Percentiles rank a stretch among this genome's conserved stretches.
These are phyloP conservation scores for Penstemon barbatus DNA, from an alignment of 257 asterid species.

Conservation along the genomic window DNA sequence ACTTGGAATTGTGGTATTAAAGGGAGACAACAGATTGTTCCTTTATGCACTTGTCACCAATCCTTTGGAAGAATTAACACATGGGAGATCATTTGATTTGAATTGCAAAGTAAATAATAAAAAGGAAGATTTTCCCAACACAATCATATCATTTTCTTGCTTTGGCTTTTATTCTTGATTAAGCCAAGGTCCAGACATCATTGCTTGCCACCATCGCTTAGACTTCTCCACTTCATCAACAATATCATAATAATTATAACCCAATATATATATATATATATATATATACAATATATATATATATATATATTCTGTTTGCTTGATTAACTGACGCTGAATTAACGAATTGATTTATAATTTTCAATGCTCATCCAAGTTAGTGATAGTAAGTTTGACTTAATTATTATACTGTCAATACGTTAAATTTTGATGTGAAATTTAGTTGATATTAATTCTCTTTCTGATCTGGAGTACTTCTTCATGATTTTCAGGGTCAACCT, in stretches of 20 bases:
- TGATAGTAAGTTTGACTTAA: too few species aligned
- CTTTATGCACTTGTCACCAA: slow-evolving; percentile 44
- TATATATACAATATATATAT: too few species aligned
- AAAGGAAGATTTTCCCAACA: slow-evolving; percentile 21
- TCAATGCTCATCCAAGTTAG: too few species aligned
- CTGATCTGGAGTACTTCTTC: too few species aligned
- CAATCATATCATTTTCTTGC: slow-evolving; percentile 32
- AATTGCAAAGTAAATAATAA: slow-evolving; percentile 17
- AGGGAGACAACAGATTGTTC: slow-evolving; percentile 50
- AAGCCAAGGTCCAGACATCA: neutral
- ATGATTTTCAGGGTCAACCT: too few species aligned
- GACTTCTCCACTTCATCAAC: neutral
- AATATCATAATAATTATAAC: neutral
- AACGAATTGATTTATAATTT: too few species aligned
- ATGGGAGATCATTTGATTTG: neutral
- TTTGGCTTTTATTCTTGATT: slow-evolving; percentile 5
- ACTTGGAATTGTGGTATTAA: slow-evolving; percentile 44
- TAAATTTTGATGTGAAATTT: too few species aligned
- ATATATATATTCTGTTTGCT: too few species aligned
- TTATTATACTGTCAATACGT: too few species aligned
- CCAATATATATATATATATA: too few species aligned
- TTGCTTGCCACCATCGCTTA: slow-evolving; percentile 14
- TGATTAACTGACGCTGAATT: too few species aligned
- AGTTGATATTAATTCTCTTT: too few species aligned
- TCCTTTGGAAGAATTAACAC: slow-evolving; percentile 24